phyloP scores from a whole-genome alignment of 2,329 filamentous ascomycete genomes.

The Cytospora piceicola region DNA sequence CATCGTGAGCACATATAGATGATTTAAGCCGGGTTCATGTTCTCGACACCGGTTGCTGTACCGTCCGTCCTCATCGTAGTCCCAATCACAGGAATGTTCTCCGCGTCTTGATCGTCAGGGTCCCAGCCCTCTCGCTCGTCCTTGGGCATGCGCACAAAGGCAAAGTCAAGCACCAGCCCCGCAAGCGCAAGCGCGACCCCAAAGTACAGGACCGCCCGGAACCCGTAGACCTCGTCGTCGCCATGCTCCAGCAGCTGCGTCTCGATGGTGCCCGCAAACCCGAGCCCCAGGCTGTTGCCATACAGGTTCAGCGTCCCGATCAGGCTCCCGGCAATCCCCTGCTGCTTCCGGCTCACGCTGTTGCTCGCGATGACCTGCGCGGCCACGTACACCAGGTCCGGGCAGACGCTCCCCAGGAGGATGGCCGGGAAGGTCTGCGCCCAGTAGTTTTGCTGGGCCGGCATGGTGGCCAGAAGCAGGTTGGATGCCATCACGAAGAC shows the following conservation, averaged over 20 bases:
- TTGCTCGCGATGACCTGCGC: slow-evolving; percentile 60
- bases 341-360: slow-evolving; percentile 50
- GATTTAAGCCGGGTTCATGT: neutral
- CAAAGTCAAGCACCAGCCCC: slow-evolving; percentile 41
- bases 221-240: slow-evolving; percentile 38
- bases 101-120: slow-evolving; percentile 3
- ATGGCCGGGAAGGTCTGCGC: slow-evolving; percentile 46
- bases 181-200: slow-evolving; percentile 42
- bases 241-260: slow-evolving; percentile 27
- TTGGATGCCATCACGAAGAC: slow-evolving; percentile 38
- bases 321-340: slow-evolving; percentile 55
- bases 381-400: slow-evolving; percentile 54
- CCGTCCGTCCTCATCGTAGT: slow-evolving; percentile 5
- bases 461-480: slow-evolving; percentile 49
- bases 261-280: slow-evolving; percentile 43
- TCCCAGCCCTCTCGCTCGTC: slow-evolving; percentile 44
- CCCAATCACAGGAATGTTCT: slow-evolving; percentile 8
- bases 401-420: slow-evolving; percentile 43
- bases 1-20: neutral
- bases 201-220: slow-evolving; percentile 48
- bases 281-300: slow-evolving; percentile 39
- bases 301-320: slow-evolving; percentile 47
- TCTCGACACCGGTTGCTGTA: slow-evolving; percentile 17
- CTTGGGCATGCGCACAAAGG: slow-evolving; percentile 47
- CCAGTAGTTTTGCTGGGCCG: slow-evolving; percentile 50